Conservation (phyloP, 495 filamentous ascomycete genomes). For the Penicillium riverlandense region DNA sequence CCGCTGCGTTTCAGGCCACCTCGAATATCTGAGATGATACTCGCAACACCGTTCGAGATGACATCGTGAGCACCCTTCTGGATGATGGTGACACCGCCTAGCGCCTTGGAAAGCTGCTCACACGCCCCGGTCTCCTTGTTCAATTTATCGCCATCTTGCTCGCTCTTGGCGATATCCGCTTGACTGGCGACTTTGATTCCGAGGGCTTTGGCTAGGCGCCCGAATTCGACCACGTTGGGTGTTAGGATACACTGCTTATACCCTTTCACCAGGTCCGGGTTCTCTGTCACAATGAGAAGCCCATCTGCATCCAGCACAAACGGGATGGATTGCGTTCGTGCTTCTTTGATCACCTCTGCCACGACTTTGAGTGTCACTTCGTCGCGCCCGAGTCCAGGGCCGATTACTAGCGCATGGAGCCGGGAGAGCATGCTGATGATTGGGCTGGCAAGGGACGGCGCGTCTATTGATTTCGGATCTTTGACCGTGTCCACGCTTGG, state of each 20-base stretch:
- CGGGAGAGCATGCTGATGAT: conserved; percentile 78
- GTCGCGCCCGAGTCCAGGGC: conserved; percentile 87
- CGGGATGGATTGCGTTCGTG: conserved; percentile 63
- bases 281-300: conserved; percentile 63
- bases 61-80: conserved; percentile 85
- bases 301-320: conserved; percentile 93
- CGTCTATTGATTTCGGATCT: conserved; percentile 35
- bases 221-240: conserved; percentile 92
- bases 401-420: conserved; percentile 88
- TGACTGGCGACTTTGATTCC: conserved; percentile 48
- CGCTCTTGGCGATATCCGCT: conserved; percentile 32
- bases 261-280: conserved; percentile 70
- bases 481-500: conserved; percentile 53
- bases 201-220: conserved; percentile 63
- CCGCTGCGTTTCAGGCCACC: conserved; percentile 88
- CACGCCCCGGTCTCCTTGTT: conserved; percentile 50
- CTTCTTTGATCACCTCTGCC: conserved; percentile 69
- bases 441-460: conserved; percentile 53
- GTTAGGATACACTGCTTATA: conserved; percentile 85
- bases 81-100: conserved; percentile 84
- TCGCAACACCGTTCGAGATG: conserved; percentile 74
- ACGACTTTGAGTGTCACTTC: conserved; percentile 84
- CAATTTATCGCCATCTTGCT: conserved; percentile 32
- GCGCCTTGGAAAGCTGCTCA: conserved; percentile 61
- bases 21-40: conserved; percentile 61